Base-by-base conservation (phyloP, 805 yeast species). In the Lipomyces orientalis region DNA sequence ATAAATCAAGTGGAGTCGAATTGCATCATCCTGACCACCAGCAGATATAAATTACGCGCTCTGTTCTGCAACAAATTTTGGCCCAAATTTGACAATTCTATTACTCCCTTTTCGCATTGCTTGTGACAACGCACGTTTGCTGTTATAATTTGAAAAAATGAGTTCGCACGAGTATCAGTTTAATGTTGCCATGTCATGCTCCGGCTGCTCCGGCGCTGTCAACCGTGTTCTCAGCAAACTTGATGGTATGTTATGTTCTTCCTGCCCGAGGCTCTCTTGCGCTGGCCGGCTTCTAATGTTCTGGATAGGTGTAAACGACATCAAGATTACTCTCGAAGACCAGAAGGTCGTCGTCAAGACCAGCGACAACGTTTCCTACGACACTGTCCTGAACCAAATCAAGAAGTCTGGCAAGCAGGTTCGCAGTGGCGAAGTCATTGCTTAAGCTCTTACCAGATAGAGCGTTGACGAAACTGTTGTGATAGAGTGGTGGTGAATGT, bases 351-450 rank as follows among this genome's bases (percentile, higher is more conserved):
- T 87, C 75, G 97, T 94, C 55, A 82, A 83, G 65, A 85, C 95
- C 9, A 80, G 79, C 16, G 80, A 81, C 43, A 73, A 79, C 10
- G 77, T 90, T 46, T 84, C 86, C 62, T 92, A 90, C 76, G 96
- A 93, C 61, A 85, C 89, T 2, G 93, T 95, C n/a, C 82, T 88
- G 64, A 88, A 84, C 63, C 88, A 92, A 65, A 94, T 94, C 71
- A 81, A 88, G 70, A 94, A 94, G 83, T 93, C 98, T 0, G 98
- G 98, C 49, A 94, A 94, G 82, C 87, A 87, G 74, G 89, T 94
- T 66, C 81, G 84, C 58, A 82, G 83, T 37, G 97, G 97, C 12
- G 84, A 84, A 74, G 80, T 83, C 56, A 75, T 89, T 62, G 81
- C 78, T 58, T 84, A 78, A 66, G 10, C 49, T 43, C 49, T n/a